These are phyloP conservation scores for Solanum hybrid DNA, from an alignment of 305 asterid genomes.

Conservation along the genomic window DNA sequence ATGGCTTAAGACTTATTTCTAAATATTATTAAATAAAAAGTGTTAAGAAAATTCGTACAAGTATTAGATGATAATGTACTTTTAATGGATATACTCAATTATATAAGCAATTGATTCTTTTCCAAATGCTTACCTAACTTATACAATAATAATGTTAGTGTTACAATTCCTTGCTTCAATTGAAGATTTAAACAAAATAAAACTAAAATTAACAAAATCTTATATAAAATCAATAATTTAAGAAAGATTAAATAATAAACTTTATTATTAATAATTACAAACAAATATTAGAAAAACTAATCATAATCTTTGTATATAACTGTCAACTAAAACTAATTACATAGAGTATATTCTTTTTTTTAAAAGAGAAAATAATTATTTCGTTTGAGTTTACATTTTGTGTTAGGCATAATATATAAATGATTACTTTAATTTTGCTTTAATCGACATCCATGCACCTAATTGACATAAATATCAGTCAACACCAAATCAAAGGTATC, in stretches of 20 bases:
- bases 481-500: not conserved
- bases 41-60: not conserved
- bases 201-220: not conserved
- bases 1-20: not conserved
- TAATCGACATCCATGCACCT: not conserved
- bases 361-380: not conserved
- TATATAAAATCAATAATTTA: not conserved
- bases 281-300: not conserved
- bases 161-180: not conserved
- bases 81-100: not conserved
- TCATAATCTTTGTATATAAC: not conserved
- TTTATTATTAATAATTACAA: not conserved
- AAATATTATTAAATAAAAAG: not conserved
- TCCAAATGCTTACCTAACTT: not conserved
- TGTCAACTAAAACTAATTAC: not conserved
- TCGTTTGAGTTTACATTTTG: not conserved
- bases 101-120: not conserved
- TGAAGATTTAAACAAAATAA: not conserved
- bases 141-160: not conserved
- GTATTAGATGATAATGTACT: not conserved
- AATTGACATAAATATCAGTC: not conserved
- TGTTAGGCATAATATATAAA: not conserved
- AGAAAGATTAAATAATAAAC: not conserved
- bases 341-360: not conserved
- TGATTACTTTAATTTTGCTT: not conserved